Base-by-base conservation (phyloP, 805 yeast species). In the Kregervanrija fluxuum region DNA sequence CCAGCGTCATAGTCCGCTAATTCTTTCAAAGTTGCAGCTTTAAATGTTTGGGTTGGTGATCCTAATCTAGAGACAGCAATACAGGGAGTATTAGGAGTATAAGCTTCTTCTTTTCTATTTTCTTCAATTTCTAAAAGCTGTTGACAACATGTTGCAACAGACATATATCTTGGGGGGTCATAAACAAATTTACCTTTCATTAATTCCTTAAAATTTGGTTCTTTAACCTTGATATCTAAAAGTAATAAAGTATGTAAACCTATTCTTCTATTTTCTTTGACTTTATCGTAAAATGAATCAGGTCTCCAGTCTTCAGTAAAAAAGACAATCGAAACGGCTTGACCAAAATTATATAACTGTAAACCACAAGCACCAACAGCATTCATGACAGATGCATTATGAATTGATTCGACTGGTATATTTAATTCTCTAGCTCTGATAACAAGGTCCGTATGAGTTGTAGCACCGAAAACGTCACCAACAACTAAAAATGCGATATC, bases 361-460 rank as follows among this genome's bases (percentile, higher is more conserved):
- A 93, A 74, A 16, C 99, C 99, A 69, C 97, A 89, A 1, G 97
- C 95, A 14, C 99, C 99, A 22, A 91, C 95, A 0, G 98, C 99
- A 61, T 91, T 91, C 96, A 93, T 89, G 11, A 91, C 93, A 13
- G 96, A 85, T 1, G 99, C 99, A 64, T 91, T 91, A 68, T 91
- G 99, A 48, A 91, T 79, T 35, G 85, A 75, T 59, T 86, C 95
- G 37, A 85, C 86, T 41, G 74, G 69, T 59, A 93, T 87, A 2
- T 79, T 79, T 48, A 81, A 71, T 64, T 85, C 96, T 54, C 95
- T 77, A 37, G 99, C 98, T 58, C 99, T 74, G 48, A 91, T 75
- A 36, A 90, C 87, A 50, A 91, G 73, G 67, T 93, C 99, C 0
- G 97, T 88, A 67, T 91, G 99, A 1, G 99, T 91, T 4, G 99